Percentiles rank a stretch among this genome's conserved stretches.
Evolutionary conservation across 1,139 yeast species (phyloP).

Genomic region (Zhuliangozyma parablackwelliae): DNA sequence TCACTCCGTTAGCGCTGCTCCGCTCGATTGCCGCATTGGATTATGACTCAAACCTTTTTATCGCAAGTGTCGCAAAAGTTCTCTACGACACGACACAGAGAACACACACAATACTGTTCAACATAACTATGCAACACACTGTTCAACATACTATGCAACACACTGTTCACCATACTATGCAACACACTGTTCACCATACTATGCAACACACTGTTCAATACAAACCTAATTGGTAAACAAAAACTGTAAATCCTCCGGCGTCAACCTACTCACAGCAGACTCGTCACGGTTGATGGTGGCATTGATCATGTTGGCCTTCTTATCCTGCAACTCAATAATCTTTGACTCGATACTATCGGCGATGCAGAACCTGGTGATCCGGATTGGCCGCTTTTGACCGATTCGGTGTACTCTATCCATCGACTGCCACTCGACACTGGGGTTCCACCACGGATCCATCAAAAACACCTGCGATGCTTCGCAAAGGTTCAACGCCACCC

Average conservation of each 20-base stretch:
- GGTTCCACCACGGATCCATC: slow-evolving; percentile 99
- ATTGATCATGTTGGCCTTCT: slow-evolving; percentile 95
- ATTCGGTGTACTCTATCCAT: slow-evolving; percentile 98
- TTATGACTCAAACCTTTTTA: not conserved
- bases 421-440: slow-evolving; percentile 96
- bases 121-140: too few relatives aligned
- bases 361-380: slow-evolving; percentile 85
- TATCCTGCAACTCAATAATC: slow-evolving; percentile 91
- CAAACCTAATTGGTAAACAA: slow-evolving; percentile 65
- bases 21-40: too few relatives aligned
- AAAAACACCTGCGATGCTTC: slow-evolving; percentile 96
- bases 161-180: too few relatives aligned
- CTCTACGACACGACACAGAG: too few relatives aligned
- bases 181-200: too few relatives aligned
- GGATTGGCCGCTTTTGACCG: slow-evolving; percentile 93
- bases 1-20: not conserved
- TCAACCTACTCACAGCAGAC: slow-evolving; percentile 78
- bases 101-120: too few relatives aligned
- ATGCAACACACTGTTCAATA: too few relatives aligned
- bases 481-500: slow-evolving; percentile 92
- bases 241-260: slow-evolving; percentile 93
- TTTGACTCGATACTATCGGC: slow-evolving; percentile 96
- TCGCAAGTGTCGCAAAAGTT: too few relatives aligned
- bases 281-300: slow-evolving; percentile 94
- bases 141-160: too few relatives aligned